Conservation (phyloP, 768 basidiomycete genomes). For the Macrolepiota albuminosa region DNA sequence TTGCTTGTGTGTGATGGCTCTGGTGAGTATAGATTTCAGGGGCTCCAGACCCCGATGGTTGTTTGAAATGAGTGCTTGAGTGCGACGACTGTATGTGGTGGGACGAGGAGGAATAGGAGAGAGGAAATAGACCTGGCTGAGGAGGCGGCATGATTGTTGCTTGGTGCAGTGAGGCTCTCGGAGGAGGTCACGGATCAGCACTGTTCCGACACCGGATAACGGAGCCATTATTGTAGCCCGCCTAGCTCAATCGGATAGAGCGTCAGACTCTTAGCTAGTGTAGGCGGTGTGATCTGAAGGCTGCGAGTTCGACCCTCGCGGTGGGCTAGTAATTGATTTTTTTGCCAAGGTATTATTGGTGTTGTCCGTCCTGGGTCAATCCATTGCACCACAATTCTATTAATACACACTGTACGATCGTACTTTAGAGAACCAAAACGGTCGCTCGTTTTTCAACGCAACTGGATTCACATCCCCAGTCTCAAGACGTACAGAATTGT, state of each 20-base stretch:
- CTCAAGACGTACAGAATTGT: slow-evolving; percentile 72
- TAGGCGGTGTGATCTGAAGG: slow-evolving; percentile 51
- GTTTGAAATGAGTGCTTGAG: slow-evolving; percentile 12
- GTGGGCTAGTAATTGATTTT: slow-evolving; percentile 9
- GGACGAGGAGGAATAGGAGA: slow-evolving; percentile 45
- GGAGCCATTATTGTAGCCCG: slow-evolving; percentile 25
- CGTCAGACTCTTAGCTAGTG: slow-evolving; percentile 49
- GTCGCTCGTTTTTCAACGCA: slow-evolving; percentile 74
- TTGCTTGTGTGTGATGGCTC: slow-evolving; percentile 25
- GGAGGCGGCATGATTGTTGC: slow-evolving; percentile 40
- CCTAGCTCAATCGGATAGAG: slow-evolving; percentile 67
- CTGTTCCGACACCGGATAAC: not conserved
- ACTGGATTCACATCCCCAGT: slow-evolving; percentile 70
- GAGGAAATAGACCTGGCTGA: slow-evolving; percentile 62
- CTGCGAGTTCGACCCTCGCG: slow-evolving; percentile 85
- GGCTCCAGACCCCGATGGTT: not conserved
- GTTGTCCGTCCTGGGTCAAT: not conserved
- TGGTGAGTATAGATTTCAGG: slow-evolving; percentile 13
- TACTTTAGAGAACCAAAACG: slow-evolving; percentile 95
- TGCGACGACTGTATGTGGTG: slow-evolving; percentile 17
- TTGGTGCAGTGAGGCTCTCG: not conserved
- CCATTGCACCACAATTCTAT: not conserved
- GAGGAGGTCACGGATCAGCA: not conserved
- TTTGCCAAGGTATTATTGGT: not conserved
- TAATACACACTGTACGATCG: slow-evolving; percentile 45